These are phyloP conservation scores for Ascochyta rabiei DNA, from an alignment of 2,329 filamentous ascomycete species.

Conservation along the genomic window DNA sequence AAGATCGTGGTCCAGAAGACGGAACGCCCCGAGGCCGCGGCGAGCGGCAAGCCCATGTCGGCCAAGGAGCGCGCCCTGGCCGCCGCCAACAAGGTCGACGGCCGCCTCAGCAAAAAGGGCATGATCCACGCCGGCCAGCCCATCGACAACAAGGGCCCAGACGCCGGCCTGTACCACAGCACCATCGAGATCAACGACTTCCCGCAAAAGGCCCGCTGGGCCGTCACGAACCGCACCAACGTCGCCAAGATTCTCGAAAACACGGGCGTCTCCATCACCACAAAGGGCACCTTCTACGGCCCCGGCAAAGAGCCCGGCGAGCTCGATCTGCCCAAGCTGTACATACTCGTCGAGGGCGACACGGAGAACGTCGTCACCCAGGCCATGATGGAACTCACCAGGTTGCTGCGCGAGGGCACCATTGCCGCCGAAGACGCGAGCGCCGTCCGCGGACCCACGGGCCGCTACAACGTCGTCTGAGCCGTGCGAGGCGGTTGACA, in stretches of 20 bases:
- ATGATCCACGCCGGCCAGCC: conserved; percentile 90
- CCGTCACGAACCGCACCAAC: conserved; percentile 97
- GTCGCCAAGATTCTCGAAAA: conserved; percentile 97
- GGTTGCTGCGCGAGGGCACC: conserved; percentile 86
- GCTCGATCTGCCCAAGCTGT: conserved; percentile 86
- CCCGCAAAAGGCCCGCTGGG: conserved; percentile 97
- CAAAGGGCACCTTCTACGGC: conserved; percentile 90
- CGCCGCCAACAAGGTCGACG: conserved; percentile 91
- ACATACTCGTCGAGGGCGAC: conserved; percentile 96
- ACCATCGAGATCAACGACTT: conserved; percentile 99
- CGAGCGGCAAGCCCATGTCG: conserved; percentile 63
- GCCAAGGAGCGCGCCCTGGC: conserved; percentile 80
- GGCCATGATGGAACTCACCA: conserved; percentile 87
- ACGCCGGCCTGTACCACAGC: conserved; percentile 94
- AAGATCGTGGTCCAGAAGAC: conserved; percentile 77
- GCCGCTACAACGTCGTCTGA: conserved; percentile 76
- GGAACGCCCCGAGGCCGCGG: conserved; percentile 58
- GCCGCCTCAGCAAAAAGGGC: conserved; percentile 84
- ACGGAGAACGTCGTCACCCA: conserved; percentile 90
- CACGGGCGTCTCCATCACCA: conserved; percentile 95
- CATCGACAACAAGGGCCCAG: conserved; percentile 97
- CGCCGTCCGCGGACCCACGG: conserved; percentile 78
- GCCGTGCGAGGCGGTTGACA: not conserved
- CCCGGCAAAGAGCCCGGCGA: conserved; percentile 76
- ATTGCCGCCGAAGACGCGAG: conserved; percentile 81